Evolutionary conservation across 176 grass and related monocot genomes (phyloP), one percentile per base, ranked within the genome.

Genomic region (Bothriochloa decipiens): DNA sequence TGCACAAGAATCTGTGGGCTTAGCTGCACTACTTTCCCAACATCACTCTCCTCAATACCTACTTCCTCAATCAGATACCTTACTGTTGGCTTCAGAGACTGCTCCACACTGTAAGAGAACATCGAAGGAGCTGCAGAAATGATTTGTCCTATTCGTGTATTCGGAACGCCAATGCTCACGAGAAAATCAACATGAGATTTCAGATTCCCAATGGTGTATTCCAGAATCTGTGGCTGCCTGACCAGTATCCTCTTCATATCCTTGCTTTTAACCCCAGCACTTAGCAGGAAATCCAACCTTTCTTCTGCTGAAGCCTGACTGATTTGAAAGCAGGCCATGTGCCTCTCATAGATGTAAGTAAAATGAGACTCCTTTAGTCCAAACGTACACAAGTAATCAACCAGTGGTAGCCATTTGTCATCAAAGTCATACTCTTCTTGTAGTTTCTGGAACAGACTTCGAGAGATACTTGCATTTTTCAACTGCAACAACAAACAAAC

Each of bases 1-100:
- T 95, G 91, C 28, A 98, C 96, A 78, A 95, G 82, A 85, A 98
- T 98, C 82, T 98, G 96, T 26, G 96, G 96, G 77, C 96, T 95
- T 86, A 95, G 82, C 83, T 94, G 91, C 86, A 98, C 96, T 49
- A 98, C 91, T 90, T 98, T 98, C 33, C 93, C 78, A n/a, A 98
- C 57, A 89, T 95, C 83, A 45, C 77, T 83, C 87, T 93, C 91
- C 80, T 94, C 79, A 84, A 98, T 89, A 75, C 96, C 91, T 33
- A 98, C 89, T 72, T 98, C 93, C 78, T 98, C 93, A 78, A 94
- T 88, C 83, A 98, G 67, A 83, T 98, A 98, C 77, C 52, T 90
- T 37, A 98, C 55, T 43, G 93, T 98, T 78, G 93, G 87, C 73
- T 90, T 98, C 80, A 98, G 84, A 71, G 96, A 95, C 66, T 94